These are phyloP conservation scores for Phytophthora citricola DNA, from an alignment of 352 stramenopile genomes.

Conservation along the genomic window DNA sequence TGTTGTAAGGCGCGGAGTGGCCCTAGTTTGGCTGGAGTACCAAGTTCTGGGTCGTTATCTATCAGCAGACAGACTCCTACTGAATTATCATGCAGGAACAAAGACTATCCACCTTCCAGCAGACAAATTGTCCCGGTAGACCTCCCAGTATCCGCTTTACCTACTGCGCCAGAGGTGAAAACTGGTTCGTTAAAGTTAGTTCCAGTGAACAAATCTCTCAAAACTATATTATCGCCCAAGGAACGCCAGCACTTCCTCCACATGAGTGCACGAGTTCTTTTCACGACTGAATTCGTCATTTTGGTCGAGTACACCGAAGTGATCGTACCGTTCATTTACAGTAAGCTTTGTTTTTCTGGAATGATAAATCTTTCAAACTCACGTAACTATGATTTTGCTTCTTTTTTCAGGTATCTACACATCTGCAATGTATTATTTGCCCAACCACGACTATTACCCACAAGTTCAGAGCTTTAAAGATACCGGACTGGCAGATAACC, in stretches of 20 bases:
- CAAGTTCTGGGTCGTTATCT: neutral
- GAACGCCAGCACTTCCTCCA: slow-evolving; percentile 20
- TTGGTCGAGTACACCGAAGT: slow-evolving; percentile 49
- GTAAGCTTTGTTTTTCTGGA: slow-evolving; percentile 18
- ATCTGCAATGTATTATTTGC: slow-evolving; percentile 36
- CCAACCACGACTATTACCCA: slow-evolving; percentile 40
- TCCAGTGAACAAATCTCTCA: neutral
- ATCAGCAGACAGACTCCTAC: neutral
- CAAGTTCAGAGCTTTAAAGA: slow-evolving; percentile 33
- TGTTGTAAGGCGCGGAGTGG: neutral
- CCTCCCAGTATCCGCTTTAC: neutral
- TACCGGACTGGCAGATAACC: slow-evolving; percentile 11
- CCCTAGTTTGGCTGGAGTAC: neutral
- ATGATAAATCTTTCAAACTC: no score
- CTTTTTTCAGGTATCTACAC: slow-evolving; percentile 30
- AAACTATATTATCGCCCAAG: slow-evolving; percentile 5
- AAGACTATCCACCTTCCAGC: neutral
- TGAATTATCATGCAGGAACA: neutral
- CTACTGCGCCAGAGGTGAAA: neutral
- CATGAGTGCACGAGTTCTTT: slow-evolving; percentile 31
- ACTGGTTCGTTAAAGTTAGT: neutral
- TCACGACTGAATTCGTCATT: slow-evolving; percentile 42
- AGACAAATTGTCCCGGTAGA: slow-evolving; percentile 5
- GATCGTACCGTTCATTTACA: slow-evolving; percentile 45
- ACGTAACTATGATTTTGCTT: neutral